A percentile compares a stretch with the other conserved stretches of the same genome.
These are phyloP conservation scores for Lenzites betulinus DNA, from an alignment of 768 basidiomycete genomes.

Conservation along the genomic window DNA sequence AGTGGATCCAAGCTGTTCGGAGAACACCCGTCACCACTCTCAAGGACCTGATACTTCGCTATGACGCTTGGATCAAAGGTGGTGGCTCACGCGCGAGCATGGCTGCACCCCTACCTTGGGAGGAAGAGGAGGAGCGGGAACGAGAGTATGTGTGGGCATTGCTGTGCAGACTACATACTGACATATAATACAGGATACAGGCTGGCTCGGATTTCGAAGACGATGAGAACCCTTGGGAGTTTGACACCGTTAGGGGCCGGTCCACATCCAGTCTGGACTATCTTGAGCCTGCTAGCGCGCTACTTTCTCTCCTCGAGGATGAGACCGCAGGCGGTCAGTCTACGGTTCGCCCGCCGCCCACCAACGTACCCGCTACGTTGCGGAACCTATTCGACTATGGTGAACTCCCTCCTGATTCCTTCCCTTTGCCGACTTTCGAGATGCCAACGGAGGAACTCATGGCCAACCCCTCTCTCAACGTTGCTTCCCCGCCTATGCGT, in stretches of 20 bases:
- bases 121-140: conserved; percentile 56
- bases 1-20: conserved; percentile 82
- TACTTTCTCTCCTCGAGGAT: conserved; percentile 17
- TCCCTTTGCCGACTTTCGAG: conserved; percentile 43
- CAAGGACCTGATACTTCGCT: conserved; percentile 78
- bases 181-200: background rate
- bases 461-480: conserved; percentile 19
- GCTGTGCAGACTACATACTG: background rate
- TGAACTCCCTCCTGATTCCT: conserved; percentile 38
- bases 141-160: conserved; percentile 23
- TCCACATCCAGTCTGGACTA: conserved; percentile 24
- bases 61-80: conserved; percentile 67
- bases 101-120: conserved; percentile 71
- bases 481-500: conserved; percentile 39
- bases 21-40: conserved; percentile 69
- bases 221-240: conserved; percentile 66
- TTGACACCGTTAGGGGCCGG: conserved; percentile 65
- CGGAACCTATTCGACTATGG: conserved; percentile 77
- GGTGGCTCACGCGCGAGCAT: conserved; percentile 80
- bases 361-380: conserved; percentile 72
- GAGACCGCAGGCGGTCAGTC: conserved; percentile 35
- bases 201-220: conserved; percentile 12
- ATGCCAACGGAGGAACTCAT: conserved; percentile 17
- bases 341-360: conserved; percentile 51
- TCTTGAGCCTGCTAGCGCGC: conserved; percentile 12